Percentiles rank a stretch among this genome's conserved stretches.
Conservation (phyloP, 148 eudicot genomes). For the Selenicereus undatus region DNA sequence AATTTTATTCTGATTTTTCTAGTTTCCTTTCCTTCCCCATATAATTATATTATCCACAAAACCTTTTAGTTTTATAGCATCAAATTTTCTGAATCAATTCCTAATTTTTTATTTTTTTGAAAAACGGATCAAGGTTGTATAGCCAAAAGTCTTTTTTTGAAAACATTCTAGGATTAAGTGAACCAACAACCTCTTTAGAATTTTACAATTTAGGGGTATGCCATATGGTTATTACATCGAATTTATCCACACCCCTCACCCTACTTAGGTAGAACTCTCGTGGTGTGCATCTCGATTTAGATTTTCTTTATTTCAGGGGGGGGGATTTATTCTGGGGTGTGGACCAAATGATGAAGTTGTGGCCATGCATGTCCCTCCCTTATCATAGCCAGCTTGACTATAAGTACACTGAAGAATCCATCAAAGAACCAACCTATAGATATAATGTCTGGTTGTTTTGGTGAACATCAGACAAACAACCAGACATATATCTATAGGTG, state of each 20-base stretch:
- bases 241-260: no score
- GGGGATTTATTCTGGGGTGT: not conserved
- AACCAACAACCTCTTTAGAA: no score
- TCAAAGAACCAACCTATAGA: not conserved
- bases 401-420: constrained; percentile 9
- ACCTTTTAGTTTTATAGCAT: not conserved
- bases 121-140: not conserved
- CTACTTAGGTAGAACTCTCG: no score
- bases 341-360: constrained; percentile 7
- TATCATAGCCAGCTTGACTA: constrained; percentile 1
- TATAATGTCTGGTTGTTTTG: constrained; percentile 1
- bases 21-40: not conserved
- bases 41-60: not conserved
- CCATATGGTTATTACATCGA: no score
- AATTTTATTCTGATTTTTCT: not conserved
- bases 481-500: constrained; percentile 6
- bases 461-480: not conserved
- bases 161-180: no score
- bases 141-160: not conserved
- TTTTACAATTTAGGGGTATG: no score
- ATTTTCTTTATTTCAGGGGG: no score
- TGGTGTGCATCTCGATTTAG: no score
- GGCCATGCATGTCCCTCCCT: constrained; percentile 14
- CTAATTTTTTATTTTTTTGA: not conserved
- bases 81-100: not conserved